A percentile compares a stretch with the other conserved stretches of the same genome.
phyloP scores from a whole-genome alignment of 768 basidiomycete genomes.

The Boletus coccyginus region DNA sequence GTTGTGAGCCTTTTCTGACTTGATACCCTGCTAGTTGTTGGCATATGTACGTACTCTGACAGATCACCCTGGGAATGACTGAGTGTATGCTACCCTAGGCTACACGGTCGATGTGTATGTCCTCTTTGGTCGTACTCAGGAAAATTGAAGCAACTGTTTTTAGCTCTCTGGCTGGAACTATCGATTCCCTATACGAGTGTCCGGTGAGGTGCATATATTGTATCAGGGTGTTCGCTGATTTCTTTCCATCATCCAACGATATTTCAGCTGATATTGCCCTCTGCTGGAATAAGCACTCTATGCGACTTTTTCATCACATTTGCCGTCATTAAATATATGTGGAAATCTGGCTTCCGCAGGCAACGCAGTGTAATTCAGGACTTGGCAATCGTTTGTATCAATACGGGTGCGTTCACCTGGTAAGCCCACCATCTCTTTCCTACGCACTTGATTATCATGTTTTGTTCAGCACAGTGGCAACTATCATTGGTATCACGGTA shows the following conservation, averaged over 20 bases:
- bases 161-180: constrained; percentile 3
- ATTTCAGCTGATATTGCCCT: constrained; percentile 2
- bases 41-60: constrained; percentile 5
- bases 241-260: neutral
- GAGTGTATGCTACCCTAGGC: neutral
- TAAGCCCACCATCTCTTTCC: neutral
- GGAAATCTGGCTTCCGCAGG: constrained; percentile 15
- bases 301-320: constrained; percentile 6
- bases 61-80: neutral
- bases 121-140: neutral
- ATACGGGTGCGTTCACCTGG: constrained; percentile 14
- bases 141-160: neutral
- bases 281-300: neutral
- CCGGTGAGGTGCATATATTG: neutral
- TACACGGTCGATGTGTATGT: constrained; percentile 2
- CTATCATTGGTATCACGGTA: constrained; percentile 3
- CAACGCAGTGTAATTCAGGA: constrained; percentile 4
- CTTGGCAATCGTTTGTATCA: constrained; percentile 12
- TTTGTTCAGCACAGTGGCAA: neutral
- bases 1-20: neutral
- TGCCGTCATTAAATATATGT: constrained; percentile 14
- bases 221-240: neutral
- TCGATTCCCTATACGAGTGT: neutral
- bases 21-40: constrained; percentile 1
- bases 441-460: neutral